These are phyloP conservation scores for Hymenoscyphus fructigenus DNA, from an alignment of 2,329 filamentous ascomycete species.

Conservation along the genomic window DNA sequence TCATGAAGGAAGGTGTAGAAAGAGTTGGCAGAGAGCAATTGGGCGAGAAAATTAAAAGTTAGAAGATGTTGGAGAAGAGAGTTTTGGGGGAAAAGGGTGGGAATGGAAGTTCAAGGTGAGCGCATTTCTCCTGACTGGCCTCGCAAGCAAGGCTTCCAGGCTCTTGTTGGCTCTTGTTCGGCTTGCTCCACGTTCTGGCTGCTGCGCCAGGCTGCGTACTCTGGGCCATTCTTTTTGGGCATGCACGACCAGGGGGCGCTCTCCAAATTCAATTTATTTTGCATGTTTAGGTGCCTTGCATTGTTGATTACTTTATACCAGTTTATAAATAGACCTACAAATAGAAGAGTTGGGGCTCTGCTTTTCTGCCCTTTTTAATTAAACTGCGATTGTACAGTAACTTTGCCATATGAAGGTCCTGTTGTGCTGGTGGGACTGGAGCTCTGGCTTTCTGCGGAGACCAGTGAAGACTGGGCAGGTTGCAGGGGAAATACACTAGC, in stretches of 20 bases:
- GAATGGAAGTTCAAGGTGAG: neutral
- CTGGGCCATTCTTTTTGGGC: neutral
- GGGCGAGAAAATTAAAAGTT: neutral
- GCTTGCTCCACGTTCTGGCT: neutral
- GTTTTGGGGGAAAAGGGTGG: neutral
- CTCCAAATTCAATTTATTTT: neutral
- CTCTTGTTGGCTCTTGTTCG: neutral
- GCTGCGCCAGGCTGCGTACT: neutral
- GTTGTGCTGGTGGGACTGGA: neutral
- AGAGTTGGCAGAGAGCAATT: neutral
- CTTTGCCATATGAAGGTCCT: neutral
- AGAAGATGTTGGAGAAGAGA: neutral
- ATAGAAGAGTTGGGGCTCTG: too few species aligned
- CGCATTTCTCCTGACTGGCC: conserved; percentile 2
- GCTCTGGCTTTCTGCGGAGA: too few species aligned
- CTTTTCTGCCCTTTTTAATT: neutral
- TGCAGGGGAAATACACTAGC: neutral
- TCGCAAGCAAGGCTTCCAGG: neutral
- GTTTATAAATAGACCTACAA: too few species aligned
- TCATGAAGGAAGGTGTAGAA: neutral
- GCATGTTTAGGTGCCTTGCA: neutral
- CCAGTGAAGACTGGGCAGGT: neutral
- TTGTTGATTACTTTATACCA: neutral
- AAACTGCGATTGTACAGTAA: neutral
- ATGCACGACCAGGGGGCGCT: neutral